phyloP scores from a whole-genome alignment of 768 basidiomycete species.

The Calocybe cyanea region DNA sequence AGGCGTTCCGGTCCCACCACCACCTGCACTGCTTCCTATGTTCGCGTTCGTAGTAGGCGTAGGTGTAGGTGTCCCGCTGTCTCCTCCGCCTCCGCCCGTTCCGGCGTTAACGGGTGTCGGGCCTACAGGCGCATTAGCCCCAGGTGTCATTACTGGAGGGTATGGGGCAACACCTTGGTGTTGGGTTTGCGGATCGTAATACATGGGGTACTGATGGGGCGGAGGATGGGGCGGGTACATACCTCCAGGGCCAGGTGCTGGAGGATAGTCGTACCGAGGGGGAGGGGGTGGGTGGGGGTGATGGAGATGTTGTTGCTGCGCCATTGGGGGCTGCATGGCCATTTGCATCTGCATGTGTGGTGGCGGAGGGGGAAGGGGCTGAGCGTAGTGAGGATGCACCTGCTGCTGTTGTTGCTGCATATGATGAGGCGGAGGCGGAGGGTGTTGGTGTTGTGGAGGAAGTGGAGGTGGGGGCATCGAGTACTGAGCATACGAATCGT shows the following conservation, averaged over 20 bases:
- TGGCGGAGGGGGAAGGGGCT: constrained; percentile 5
- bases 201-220: constrained; percentile 8
- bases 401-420: constrained; percentile 13
- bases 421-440: not conserved
- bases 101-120: not conserved
- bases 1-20: not conserved
- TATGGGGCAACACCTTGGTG: not conserved
- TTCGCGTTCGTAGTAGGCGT: not conserved
- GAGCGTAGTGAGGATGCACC: constrained; percentile 6
- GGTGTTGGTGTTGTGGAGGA: not conserved
- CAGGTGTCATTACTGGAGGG: not conserved
- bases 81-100: not conserved
- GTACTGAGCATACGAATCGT: constrained; percentile 16
- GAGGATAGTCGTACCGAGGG: constrained; percentile 7
- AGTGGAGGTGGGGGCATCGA: constrained; percentile 1
- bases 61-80: constrained; percentile 3
- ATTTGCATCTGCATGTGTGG: constrained; percentile 3
- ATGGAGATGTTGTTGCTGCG: not conserved
- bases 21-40: not conserved
- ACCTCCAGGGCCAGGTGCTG: constrained; percentile 1
- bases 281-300: not conserved
- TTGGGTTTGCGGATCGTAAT: constrained; percentile 6
- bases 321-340: not conserved
- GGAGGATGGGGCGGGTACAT: constrained; percentile 10
- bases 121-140: not conserved